Evolutionary conservation across 306 rosid genomes (phyloP).

Genomic region (Malus sieversii): DNA sequence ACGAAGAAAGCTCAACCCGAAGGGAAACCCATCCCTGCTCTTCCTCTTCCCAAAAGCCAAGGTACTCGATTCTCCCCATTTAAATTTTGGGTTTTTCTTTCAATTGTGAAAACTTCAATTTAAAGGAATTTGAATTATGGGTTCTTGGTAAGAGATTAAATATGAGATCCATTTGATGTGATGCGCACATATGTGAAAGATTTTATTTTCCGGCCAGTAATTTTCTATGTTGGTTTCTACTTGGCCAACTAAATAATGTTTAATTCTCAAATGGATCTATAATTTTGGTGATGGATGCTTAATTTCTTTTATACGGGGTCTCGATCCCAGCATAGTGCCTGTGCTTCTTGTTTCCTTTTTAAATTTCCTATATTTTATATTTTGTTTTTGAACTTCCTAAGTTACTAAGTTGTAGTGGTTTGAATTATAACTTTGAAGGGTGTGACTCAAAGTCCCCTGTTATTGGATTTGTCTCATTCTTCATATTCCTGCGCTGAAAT

Average conservation of each 20-base stretch:
- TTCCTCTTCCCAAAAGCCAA: slow-evolving; percentile 43
- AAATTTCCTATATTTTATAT: not conserved
- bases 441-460: not conserved
- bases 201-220: not conserved
- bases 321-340: not conserved
- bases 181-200: not conserved
- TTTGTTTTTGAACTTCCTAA: not conserved
- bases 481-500: not conserved
- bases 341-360: not conserved
- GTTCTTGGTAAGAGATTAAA: not conserved
- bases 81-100: not conserved
- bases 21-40: slow-evolving; percentile 30
- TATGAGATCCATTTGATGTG: not conserved
- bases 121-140: not conserved
- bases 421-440: not conserved
- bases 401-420: not conserved
- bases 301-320: not conserved
- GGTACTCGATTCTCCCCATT: slow-evolving; percentile 19
- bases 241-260: not conserved
- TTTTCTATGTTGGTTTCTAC: not conserved
- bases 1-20: slow-evolving; percentile 25
- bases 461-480: not conserved
- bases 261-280: not conserved
- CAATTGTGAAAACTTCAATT: not conserved
- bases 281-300: not conserved